A percentile compares a stretch with the other conserved stretches of the same genome.
These are phyloP conservation scores for Liriodendron chinense DNA, from an alignment of 164 flowering plant species.

Conservation along the genomic window DNA sequence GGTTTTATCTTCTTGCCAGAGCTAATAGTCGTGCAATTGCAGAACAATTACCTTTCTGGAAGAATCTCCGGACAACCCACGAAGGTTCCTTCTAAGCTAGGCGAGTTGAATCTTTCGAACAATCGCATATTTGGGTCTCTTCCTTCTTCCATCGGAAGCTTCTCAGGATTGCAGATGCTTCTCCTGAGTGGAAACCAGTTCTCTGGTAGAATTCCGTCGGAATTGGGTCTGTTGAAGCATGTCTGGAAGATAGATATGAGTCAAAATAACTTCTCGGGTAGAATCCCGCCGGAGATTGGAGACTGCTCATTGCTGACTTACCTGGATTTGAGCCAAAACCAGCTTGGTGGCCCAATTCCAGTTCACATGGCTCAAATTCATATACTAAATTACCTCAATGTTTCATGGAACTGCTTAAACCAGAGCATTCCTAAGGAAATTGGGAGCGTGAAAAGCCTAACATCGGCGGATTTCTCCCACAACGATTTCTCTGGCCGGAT, in stretches of 20 bases:
- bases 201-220: constrained; percentile 53
- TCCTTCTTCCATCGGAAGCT: constrained; percentile 49
- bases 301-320: constrained; percentile 43
- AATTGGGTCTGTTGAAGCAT: constrained; percentile 44
- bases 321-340: constrained; percentile 65
- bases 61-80: constrained; percentile 24
- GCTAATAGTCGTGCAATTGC: constrained; percentile 49
- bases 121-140: constrained; percentile 57
- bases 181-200: constrained; percentile 47
- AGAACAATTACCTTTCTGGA: constrained; percentile 55
- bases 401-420: constrained; percentile 54
- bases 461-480: constrained; percentile 68
- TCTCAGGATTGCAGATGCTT: constrained; percentile 49
- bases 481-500: constrained; percentile 63
- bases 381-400: constrained; percentile 54
- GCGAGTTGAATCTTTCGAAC: constrained; percentile 45
- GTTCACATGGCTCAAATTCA: constrained; percentile 45
- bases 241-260: constrained; percentile 47
- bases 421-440: constrained; percentile 51
- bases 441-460: constrained; percentile 57
- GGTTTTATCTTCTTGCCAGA: constrained; percentile 60
- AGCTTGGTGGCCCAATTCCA: constrained; percentile 61
- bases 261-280: constrained; percentile 54
- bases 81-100: constrained; percentile 36
- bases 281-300: constrained; percentile 47